phyloP scores from a whole-genome alignment of 2,329 filamentous ascomycete species.

The Alternaria metachromatica region DNA sequence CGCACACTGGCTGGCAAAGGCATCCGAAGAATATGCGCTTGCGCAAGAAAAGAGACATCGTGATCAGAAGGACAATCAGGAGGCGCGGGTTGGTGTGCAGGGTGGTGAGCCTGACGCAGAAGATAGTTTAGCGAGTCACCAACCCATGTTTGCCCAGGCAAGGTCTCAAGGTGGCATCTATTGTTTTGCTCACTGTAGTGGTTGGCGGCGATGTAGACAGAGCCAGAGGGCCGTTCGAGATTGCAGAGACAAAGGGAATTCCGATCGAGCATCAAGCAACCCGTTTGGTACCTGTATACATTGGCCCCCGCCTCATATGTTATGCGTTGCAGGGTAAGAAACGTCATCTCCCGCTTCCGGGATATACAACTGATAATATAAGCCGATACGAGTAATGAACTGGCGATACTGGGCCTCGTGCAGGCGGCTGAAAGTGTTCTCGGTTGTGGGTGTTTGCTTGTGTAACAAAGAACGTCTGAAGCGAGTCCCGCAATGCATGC shows the following conservation, averaged over 20 bases:
- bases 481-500: neutral
- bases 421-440: neutral
- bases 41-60: neutral
- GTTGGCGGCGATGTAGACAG: neutral
- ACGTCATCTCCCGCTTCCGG: constrained; percentile 8
- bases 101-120: neutral
- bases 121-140: neutral
- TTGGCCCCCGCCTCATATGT: neutral
- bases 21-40: neutral
- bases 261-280: neutral
- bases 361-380: neutral
- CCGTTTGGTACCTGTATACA: neutral
- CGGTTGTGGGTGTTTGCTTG: neutral
- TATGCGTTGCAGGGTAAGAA: constrained; percentile 4
- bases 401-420: neutral
- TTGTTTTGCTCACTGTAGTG: neutral
- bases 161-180: neutral
- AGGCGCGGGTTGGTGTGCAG: neutral
- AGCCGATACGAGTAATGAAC: neutral
- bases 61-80: neutral
- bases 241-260: neutral
- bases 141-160: neutral
- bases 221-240: neutral
- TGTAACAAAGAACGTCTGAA: neutral
- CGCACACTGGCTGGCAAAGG: neutral